Base-by-base conservation (phyloP, 495 filamentous ascomycete species). In the Penicillium crystallinum region DNA sequence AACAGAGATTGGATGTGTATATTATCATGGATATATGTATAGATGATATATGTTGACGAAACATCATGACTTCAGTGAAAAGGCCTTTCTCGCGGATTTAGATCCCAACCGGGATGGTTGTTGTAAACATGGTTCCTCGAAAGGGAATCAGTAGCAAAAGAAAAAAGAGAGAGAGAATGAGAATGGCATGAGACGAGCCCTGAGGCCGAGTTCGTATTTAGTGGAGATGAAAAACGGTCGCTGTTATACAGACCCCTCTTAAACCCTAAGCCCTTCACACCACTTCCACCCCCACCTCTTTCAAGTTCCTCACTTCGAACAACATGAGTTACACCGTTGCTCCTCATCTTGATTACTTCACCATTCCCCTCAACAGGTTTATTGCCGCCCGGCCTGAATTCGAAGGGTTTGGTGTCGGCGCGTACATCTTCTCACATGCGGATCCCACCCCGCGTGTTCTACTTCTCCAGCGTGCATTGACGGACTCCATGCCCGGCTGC, bases 401-500 rank as follows among this genome's bases (percentile, higher is more conserved):
- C 48, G 62, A 64, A 2, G 51, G 59, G 22, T 64, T 73, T 39
- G 68, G 58, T 4, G 64, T 74, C 23, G 73, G 70, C 10, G 72
- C 59, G 15, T 71, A 73, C 49, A 63, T 81, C 42, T 80, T 81
- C 59, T 60, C 65, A 11, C 25, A 52, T 46, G 36, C 21, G 27
- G 15, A 40, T 36, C 37, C 29, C 38, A 23, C 33, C 36, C 48
- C 49, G 22, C 64, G 66, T 8, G 61, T 81, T 39, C 71, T 86
- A 19, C 69, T 86, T 27, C 65, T 85, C 11, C 80, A 79, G 44
- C 79, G 80, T 33, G 60, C 75, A 17, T 31, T 54, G 33, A 72
- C 78, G 7, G 58, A 63, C 44, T 70, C 71, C 1, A 79, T 72
- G 57, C 72, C 74, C 0, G 64, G 70, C 12, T 61, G 58, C 51